Evolutionary conservation across 495 filamentous ascomycete species (phyloP), one percentile per base, ranked within the genome.

Genomic region (Lindgomyces ingoldianus): DNA sequence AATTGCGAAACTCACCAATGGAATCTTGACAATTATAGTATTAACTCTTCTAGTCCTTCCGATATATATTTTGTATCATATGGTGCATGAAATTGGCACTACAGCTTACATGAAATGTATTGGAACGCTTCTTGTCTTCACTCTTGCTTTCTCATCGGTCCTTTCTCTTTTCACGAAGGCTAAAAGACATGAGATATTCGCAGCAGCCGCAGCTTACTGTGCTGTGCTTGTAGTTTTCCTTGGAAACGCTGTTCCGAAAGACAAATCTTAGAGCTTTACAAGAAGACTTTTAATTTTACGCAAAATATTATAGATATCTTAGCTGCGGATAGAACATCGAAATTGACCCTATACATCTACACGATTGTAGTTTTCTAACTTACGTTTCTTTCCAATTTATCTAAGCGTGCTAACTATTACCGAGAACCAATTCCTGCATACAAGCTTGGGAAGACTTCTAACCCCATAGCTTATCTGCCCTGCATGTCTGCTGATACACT

Each of bases 141-240:
- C 67, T 42, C 24, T 69, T 3, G 21, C 76, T 0, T 81, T 80
- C 56, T 72, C 68, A 4, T 74, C 70, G 0, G 72, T 70, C 0
- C 69, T 80, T 48, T 69, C 65, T 16, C 41, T 67, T 0, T 54
- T 78, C 16, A 80, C 78, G 1, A 78, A 73, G 30, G 77, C 78
- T 1, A 65, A 56, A 58, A 51, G 78, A 24, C 75, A 78, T 54
- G 78, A 80, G 59, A 69, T 80, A 22, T 74, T 80, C 60, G 78
- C 75, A 11, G 76, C 76, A 2, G 70, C 70, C 26, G 78, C 78
- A 16, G 77, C 71, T 60, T 79, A 70, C 55, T 74, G 70, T 48
- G 72, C 67, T 14, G 62, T 74, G 22, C 49, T 74, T 18, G 70
- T 74, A 3, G 72, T 74, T 0, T 74, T 74, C 50, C 60, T 72